Percentiles rank a stretch among this genome's conserved stretches.
phyloP scores from a whole-genome alignment of 148 eudicot genomes.

The Heliosperma pusillum region DNA sequence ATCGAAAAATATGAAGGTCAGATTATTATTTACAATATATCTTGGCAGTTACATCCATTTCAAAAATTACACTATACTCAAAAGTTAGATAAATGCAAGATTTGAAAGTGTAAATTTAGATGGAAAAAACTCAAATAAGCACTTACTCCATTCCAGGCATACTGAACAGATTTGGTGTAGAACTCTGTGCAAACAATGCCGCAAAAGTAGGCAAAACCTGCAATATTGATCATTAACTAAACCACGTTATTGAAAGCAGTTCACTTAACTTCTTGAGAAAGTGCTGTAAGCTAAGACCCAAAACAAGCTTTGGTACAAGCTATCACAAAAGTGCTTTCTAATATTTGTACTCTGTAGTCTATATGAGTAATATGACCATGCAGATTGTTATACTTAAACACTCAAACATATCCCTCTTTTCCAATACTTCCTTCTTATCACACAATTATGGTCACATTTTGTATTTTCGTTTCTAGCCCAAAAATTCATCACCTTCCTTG shows the following conservation, averaged over 20 bases:
- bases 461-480: neutral
- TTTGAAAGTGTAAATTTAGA: neutral
- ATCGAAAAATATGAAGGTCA: conserved; percentile 15
- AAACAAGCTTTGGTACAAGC: neutral
- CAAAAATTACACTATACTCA: neutral
- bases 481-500: neutral
- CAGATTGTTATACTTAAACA: neutral
- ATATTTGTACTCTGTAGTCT: neutral
- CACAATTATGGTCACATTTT: neutral
- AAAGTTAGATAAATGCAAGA: neutral
- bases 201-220: conserved; percentile 95
- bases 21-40: conserved; percentile 2
- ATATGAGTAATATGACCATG: neutral
- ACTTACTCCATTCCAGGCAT: conserved; percentile 77
- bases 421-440: neutral
- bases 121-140: conserved; percentile 1
- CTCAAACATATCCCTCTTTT: neutral
- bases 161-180: conserved; percentile 30
- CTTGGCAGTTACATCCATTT: neutral
- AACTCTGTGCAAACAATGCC: conserved; percentile 44
- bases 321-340: neutral
- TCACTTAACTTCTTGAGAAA: conserved; percentile 1
- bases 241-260: neutral
- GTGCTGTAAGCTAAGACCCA: neutral
- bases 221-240: conserved; percentile 5